Evolutionary conservation across 441 rosid species (phyloP).

Genomic region (Francoa sonchifolia): DNA sequence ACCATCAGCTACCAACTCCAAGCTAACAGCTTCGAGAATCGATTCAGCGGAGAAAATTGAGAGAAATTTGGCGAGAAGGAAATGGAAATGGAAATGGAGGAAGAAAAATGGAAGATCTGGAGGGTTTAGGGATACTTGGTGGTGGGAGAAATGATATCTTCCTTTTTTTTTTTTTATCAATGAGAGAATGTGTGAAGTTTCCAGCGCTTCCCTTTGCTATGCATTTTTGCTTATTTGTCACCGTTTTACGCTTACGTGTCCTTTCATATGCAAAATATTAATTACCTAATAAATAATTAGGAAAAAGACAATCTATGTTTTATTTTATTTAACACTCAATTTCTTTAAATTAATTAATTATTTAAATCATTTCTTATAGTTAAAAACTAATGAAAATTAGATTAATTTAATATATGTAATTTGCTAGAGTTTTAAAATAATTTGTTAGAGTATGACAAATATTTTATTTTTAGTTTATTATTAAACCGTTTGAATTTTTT

Average conservation of each 20-base stretch:
- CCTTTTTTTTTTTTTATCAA: not conserved
- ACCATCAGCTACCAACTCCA: not conserved
- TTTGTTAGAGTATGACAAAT: too few relatives aligned
- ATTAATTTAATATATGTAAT: too few relatives aligned
- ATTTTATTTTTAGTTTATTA: too few relatives aligned
- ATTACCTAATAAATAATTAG: not conserved
- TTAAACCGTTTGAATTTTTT: too few relatives aligned
- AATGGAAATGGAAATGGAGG: too few relatives aligned
- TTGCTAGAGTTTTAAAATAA: too few relatives aligned
- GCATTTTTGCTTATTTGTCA: conserved; percentile 1
- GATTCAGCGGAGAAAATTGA: not conserved
- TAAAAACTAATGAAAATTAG: too few relatives aligned
- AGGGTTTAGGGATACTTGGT: not conserved
- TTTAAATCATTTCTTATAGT: too few relatives aligned
- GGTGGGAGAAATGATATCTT: not conserved
- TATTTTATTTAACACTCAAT: not conserved
- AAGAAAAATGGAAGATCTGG: not conserved
- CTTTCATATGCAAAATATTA: not conserved
- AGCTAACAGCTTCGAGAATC: not conserved
- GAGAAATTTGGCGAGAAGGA: not conserved
- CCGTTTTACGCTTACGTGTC: not conserved
- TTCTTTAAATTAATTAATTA: not conserved
- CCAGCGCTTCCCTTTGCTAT: not conserved
- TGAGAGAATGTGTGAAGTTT: conserved; percentile 1
- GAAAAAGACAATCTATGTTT: not conserved